Evolutionary conservation across 2,329 filamentous ascomycete species (phyloP).

Genomic region (Delphinella strobiligena): DNA sequence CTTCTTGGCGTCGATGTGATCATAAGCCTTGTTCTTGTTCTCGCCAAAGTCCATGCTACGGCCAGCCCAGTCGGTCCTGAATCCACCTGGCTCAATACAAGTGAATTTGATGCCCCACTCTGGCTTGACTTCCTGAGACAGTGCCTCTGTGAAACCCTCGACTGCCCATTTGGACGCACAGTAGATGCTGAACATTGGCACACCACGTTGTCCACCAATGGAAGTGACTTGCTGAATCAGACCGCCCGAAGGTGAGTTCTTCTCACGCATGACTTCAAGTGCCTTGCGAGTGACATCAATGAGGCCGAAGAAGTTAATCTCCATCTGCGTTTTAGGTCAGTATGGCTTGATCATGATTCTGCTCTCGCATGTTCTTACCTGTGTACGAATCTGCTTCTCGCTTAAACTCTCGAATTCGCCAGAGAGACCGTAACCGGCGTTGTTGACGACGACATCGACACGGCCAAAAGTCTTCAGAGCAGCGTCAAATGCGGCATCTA

Average conservation of each 20-base stretch:
- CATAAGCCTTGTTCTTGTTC: slow-evolving; percentile 33
- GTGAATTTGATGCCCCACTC: slow-evolving; percentile 37
- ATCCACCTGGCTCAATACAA: slow-evolving; percentile 34
- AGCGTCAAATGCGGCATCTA: slow-evolving; percentile 33
- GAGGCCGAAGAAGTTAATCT: slow-evolving; percentile 49
- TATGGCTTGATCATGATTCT: too few relatives aligned
- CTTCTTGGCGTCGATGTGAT: slow-evolving; percentile 34
- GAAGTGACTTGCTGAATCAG: slow-evolving; percentile 44
- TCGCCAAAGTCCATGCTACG: slow-evolving; percentile 35
- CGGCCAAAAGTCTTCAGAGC: slow-evolving; percentile 39
- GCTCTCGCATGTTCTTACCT: neutral
- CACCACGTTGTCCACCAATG: slow-evolving; percentile 36
- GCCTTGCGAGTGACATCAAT: slow-evolving; percentile 39
- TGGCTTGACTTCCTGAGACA: slow-evolving; percentile 30
- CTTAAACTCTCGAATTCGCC: slow-evolving; percentile 42
- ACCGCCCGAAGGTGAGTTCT: slow-evolving; percentile 34
- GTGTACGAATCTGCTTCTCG: slow-evolving; percentile 34
- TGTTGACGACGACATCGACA: slow-evolving; percentile 50
- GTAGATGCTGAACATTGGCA: slow-evolving; percentile 30
- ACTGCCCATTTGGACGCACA: slow-evolving; percentile 34
- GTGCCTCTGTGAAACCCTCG: slow-evolving; percentile 35
- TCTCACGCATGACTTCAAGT: slow-evolving; percentile 32
- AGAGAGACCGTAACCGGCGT: slow-evolving; percentile 45
- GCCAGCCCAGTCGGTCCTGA: slow-evolving; percentile 35
- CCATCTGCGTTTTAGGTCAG: slow-evolving; percentile 30